Base-by-base conservation (phyloP, 106 monocot species). In the Iris macrosiphon region DNA sequence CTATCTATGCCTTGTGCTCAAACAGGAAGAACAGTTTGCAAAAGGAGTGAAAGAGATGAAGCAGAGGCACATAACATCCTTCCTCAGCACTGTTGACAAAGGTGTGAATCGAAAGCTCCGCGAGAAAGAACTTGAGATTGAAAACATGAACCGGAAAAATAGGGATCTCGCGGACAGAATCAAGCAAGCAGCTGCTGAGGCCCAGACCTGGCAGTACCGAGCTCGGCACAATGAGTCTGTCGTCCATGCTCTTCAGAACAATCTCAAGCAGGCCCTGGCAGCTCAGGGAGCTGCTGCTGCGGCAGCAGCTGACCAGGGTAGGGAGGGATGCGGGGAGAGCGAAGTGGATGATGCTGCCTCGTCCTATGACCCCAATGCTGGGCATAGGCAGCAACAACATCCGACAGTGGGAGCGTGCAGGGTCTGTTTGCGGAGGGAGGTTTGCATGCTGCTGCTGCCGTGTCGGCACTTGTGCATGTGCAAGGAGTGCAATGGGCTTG, bases 401-500 rank as follows among this genome's bases (percentile, higher is more conserved):
- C 16, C 27, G 20, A 14, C 13, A 51, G 7, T 7, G 11, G 73
- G 46, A 68, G 44, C 35, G 1, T 85, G 91, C 46, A 69, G 62
- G 43, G 58, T 49, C 17, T 92, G 91, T 52, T 38, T 53, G 28
- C 21, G 14, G 27, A 69, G 40, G 44, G 86, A 92, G 41, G 59
- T 62, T 0, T 60, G 60, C 11, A 73, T 79, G 50, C 75, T 92
- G 24, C 35, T 92, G 26, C 48, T 85, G 52, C 81, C 81, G 1
- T 92, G 91, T 51, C 65, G 85, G 64, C 91, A 92, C 51, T 41
- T 92, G 27, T 86, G 78, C 67, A 14, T 92, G 52, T 92, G 91
- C 46, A 49, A 64, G 47, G 68, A 59, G 4, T 92, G 91, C 18
- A 82, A 79, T 31, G 52, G 52, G 13, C 55, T 53, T 4, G 45